These are phyloP conservation scores for Capsella rubella DNA, from an alignment of 441 rosid species.

Conservation along the genomic window DNA sequence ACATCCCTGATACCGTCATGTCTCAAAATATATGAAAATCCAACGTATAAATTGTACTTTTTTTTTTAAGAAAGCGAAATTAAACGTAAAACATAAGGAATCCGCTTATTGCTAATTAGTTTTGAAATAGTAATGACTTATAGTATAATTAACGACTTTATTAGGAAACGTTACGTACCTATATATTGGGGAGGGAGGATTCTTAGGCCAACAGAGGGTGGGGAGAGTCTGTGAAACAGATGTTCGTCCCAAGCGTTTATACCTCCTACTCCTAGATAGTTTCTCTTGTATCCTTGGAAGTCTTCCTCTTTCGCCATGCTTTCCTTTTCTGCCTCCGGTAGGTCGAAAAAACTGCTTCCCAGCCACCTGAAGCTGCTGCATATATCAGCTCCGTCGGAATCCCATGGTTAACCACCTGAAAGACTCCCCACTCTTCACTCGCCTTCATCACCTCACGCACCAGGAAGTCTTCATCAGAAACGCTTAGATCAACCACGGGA, in stretches of 20 bases:
- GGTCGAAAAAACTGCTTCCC: neutral
- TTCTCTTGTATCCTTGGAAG: neutral
- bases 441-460: slow-evolving; percentile 43
- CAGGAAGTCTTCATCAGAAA: slow-evolving; percentile 37
- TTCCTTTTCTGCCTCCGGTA: neutral
- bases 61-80: neutral
- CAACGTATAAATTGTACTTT: neutral
- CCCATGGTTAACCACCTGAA: slow-evolving; percentile 64
- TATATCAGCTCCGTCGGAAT: slow-evolving; percentile 47
- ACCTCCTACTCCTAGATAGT: neutral
- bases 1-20: slow-evolving; percentile 47
- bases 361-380: slow-evolving; percentile 43
- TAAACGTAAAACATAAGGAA: neutral
- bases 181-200: slow-evolving; percentile 14
- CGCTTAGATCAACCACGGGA: slow-evolving; percentile 51
- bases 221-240: slow-evolving; percentile 18
- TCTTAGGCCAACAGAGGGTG: slow-evolving; percentile 23
- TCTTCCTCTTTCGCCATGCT: neutral
- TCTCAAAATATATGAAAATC: neutral
- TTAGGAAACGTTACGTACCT: neutral
- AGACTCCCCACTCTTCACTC: slow-evolving; percentile 54
- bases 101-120: neutral
- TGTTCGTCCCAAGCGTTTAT: neutral
- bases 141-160: neutral
- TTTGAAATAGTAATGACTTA: neutral